Conservation (phyloP, 495 filamentous ascomycete species). For the Xylaria curta region DNA sequence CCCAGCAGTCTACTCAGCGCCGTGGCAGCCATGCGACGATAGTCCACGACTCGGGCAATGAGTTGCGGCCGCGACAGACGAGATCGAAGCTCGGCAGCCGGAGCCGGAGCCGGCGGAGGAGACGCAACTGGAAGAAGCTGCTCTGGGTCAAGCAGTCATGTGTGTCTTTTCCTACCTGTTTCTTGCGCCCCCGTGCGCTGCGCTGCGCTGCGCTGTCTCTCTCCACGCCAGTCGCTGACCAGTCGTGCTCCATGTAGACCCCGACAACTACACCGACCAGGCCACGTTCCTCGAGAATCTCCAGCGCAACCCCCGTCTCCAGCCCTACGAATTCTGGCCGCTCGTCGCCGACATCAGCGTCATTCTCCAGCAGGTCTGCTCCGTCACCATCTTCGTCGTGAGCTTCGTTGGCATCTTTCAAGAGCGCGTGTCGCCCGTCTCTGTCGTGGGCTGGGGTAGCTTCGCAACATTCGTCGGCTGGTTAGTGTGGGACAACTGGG, state of each 20-base stretch:
- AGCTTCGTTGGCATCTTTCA: slow-evolving; percentile 92
- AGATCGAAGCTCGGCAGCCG: slow-evolving; percentile 44
- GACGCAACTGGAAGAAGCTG: slow-evolving; percentile 86
- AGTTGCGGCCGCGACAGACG: slow-evolving; percentile 55
- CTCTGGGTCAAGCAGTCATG: slow-evolving; percentile 98
- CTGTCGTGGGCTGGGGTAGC: slow-evolving; percentile 84
- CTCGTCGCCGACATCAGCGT: slow-evolving; percentile 94
- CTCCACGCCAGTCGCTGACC: slow-evolving; percentile 7
- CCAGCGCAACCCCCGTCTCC: slow-evolving; percentile 91
- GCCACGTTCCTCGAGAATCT: slow-evolving; percentile 94
- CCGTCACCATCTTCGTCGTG: slow-evolving; percentile 90
- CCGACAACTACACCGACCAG: slow-evolving; percentile 98
- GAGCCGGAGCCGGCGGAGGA: slow-evolving; percentile 68
- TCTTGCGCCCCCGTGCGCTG: neutral
- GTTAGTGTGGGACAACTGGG: slow-evolving; percentile 90
- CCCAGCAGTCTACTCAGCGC: slow-evolving; percentile 50
- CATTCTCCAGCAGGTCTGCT: slow-evolving; percentile 95
- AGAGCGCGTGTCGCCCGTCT: slow-evolving; percentile 81
- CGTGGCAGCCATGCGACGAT: slow-evolving; percentile 51
- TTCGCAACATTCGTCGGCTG: slow-evolving; percentile 85
- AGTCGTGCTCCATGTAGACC: slow-evolving; percentile 65
- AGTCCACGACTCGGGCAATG: slow-evolving; percentile 41
- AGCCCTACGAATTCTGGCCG: slow-evolving; percentile 98
- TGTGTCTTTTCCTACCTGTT: slow-evolving; percentile 51
- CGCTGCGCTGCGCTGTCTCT: too few relatives aligned